Base-by-base conservation (phyloP, 495 filamentous ascomycete genomes). In the Recurvomyces mirabilis region DNA sequence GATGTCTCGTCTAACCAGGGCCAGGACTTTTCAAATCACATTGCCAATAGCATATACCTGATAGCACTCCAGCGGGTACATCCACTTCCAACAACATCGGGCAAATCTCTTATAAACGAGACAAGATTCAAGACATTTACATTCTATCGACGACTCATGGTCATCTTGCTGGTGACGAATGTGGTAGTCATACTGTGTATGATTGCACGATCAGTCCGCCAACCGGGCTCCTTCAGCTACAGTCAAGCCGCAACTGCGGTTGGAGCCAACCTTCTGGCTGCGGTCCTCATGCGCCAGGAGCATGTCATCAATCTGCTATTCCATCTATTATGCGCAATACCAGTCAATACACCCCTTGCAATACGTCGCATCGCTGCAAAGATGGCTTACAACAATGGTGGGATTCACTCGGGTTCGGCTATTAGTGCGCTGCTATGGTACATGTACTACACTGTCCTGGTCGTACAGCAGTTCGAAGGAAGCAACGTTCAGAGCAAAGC, bases 251-350 rank as follows among this genome's bases (percentile, higher is more conserved):
- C 65, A 1, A 69, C 65, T 15, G 68, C 65, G 5, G 49, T 63
- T 1, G 57, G 61, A 12, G 54, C 59, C 6, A 73, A 74, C 47
- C 58, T 75, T 1, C 51, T 64, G 18, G 52, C 62, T 10, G 58
- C 67, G 6, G 57, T 71, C 1, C 50, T 67, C 12, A 61, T 71
- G 46, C 50, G 65, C 17, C 53, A 70, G 29, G 60, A 62, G 25
- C 60, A 62, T 38, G 34, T 57, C 13, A 49, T 60, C 39, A 60
- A 60, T 29, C n/a, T 54, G 11, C 32, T 62, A 6, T 62, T 57
- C 46, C 46, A 47, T 10, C 9, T 52, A 11, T 47, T 40, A 9
- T 51, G 41, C 25, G 22, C 39, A 5, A 11, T 60, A 1, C 60
- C 60, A 4, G 17, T 22, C 2, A 47, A 26, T 10, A 41, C 44